Base-by-base conservation (phyloP, 202 grass and related monocot species). In the Brachypodium distachyon region DNA sequence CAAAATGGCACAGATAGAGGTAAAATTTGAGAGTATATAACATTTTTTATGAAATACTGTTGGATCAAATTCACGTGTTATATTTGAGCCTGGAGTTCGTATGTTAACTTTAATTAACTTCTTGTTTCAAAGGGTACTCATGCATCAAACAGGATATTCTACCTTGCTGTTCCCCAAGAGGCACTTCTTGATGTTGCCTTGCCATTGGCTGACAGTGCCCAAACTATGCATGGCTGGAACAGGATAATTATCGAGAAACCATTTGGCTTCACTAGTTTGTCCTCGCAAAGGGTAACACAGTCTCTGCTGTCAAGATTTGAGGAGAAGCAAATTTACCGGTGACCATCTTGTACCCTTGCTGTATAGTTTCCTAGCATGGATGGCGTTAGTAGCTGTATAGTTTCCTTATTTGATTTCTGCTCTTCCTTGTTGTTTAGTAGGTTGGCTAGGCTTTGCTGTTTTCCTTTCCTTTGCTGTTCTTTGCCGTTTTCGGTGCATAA, bases 161-260 rank as follows among this genome's bases (percentile, higher is more conserved):
- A 97, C 84, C 90, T 97, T 83, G 85, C 94, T 68, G 90, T 97
- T 83, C 94, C 90, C 78, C 94, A 97, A 84, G 91, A 91, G 70
- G 84, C 86, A 52, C 86, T 97, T 82, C 86, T 93, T 82, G 94
- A 97, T 85, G 94, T 93, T 63, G 86, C 91, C 79, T 72, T 83
- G 51, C 73, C 91, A 77, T 72, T 97, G 54, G 88, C 94, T 83
- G 84, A 91, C 55, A 50, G 53, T 77, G 81, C 84, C 59, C 88
- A 93, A 38, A 84, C 81, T 53, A 91, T 84, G 57, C 60, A 60
- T 85, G 94, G 90, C 11, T 97, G 94, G 94, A 97, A 97, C 79
- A 89, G 94, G 75, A 85, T 93, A 91, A 97, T 97, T 78, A 82
- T 97, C 48, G 94, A 97, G 75, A 97, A 97, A 79, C 94, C 90